These are phyloP conservation scores for Meyerozyma athensensis DNA, from an alignment of 1,139 yeast species.

Conservation along the genomic window DNA sequence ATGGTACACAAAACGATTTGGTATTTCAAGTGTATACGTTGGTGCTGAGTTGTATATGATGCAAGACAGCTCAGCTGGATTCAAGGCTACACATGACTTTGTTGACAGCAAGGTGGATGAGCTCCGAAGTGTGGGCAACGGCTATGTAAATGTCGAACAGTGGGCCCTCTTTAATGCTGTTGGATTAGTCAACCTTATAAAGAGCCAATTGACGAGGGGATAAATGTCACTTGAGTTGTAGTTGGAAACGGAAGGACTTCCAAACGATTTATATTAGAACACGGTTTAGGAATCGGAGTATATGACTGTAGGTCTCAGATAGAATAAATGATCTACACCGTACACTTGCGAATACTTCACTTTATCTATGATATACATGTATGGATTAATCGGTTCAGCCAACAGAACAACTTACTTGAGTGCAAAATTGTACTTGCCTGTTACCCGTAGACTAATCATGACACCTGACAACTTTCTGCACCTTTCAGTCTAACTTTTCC, in stretches of 20 bases:
- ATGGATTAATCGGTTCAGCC: no score
- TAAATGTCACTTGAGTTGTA: no score
- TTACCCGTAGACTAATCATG: no score
- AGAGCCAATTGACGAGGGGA: slow-evolving; percentile 67
- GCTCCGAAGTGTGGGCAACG: slow-evolving; percentile 51
- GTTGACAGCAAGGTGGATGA: slow-evolving; percentile 58
- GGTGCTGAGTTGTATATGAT: slow-evolving; percentile 76
- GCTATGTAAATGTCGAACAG: slow-evolving; percentile 62
- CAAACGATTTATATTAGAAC: no score
- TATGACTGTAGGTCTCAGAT: no score
- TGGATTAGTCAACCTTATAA: slow-evolving; percentile 61
- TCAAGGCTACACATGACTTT: slow-evolving; percentile 55
- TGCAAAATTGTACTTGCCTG: no score
- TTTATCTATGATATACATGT: no score
- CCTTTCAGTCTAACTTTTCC: neutral
- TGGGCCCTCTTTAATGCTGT: slow-evolving; percentile 72
- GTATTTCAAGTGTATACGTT: slow-evolving; percentile 66
- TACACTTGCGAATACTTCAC: no score
- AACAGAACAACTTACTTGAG: no score
- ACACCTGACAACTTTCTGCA: neutral
- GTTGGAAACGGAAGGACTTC: no score
- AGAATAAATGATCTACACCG: no score
- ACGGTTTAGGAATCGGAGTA: no score
- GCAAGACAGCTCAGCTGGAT: slow-evolving; percentile 61
- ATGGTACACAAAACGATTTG: slow-evolving; percentile 87